Conservation (phyloP, 2,329 filamentous ascomycete genomes). For the Aureobasidium melanogenum region DNA sequence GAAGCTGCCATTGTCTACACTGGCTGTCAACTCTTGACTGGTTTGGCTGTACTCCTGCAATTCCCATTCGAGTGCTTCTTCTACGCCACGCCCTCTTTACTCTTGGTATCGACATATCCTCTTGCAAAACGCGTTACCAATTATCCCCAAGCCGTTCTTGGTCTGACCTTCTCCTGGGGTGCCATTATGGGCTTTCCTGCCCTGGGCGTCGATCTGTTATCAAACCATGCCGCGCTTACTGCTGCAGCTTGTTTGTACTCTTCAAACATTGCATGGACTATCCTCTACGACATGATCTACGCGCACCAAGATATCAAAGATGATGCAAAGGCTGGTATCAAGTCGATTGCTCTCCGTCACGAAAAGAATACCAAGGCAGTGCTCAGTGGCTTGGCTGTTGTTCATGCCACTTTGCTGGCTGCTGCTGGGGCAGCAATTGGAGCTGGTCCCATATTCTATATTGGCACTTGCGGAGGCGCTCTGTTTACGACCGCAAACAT, state of each 20-base stretch:
- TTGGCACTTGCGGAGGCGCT: constrained; percentile 50
- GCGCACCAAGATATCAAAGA: constrained; percentile 87
- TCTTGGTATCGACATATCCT: constrained; percentile 68
- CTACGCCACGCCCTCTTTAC: constrained; percentile 67
- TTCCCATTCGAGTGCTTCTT: constrained; percentile 66
- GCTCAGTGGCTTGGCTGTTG: constrained; percentile 57
- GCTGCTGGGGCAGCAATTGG: constrained; percentile 58
- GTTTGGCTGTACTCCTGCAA: constrained; percentile 65
- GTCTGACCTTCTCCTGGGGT: constrained; percentile 81
- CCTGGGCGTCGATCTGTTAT: constrained; percentile 65
- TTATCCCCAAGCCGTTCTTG: constrained; percentile 77
- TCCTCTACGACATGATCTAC: constrained; percentile 89
- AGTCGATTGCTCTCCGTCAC: constrained; percentile 76
- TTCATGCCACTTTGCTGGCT: constrained; percentile 61
- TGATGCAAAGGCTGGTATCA: constrained; percentile 78
- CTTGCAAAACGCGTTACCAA: constrained; percentile 79
- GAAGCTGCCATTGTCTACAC: constrained; percentile 65
- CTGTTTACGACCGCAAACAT: constrained; percentile 46
- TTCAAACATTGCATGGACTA: constrained; percentile 76
- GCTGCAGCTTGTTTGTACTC: constrained; percentile 63
- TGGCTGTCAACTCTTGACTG: constrained; percentile 62
- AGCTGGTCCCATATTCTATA: constrained; percentile 50
- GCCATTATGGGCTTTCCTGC: constrained; percentile 83
- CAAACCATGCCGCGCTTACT: constrained; percentile 51
- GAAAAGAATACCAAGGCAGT: constrained; percentile 69